phyloP scores from a whole-genome alignment of 495 filamentous ascomycete genomes.

The Penicillium flavigenum region DNA sequence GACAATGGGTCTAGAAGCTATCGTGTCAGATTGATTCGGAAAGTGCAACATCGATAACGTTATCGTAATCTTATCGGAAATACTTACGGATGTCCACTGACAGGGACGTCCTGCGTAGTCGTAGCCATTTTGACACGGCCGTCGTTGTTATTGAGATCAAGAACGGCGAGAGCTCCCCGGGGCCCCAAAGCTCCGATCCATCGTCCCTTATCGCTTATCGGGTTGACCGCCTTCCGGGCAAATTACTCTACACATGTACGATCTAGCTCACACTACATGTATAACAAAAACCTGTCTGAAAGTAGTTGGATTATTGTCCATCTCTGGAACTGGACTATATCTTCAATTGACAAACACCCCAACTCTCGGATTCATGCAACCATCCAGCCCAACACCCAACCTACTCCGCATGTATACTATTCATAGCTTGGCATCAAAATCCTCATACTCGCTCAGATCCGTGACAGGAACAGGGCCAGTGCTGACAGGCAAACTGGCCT shows the following conservation, averaged over 20 bases:
- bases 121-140: neutral
- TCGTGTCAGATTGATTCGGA: conserved; percentile 1
- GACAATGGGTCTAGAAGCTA: conserved; percentile 61
- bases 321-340: neutral
- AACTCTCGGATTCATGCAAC: conserved; percentile 14
- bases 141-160: conserved; percentile 50
- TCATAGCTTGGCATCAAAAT: conserved; percentile 74
- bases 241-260: too few relatives aligned
- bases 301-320: neutral
- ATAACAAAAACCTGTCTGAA: neutral
- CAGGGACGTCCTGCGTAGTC: neutral
- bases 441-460: conserved; percentile 79
- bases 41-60: too few relatives aligned
- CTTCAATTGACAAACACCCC: conserved; percentile 6
- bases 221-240: neutral
- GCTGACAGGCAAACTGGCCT: conserved; percentile 66
- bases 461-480: conserved; percentile 67
- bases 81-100: conserved; percentile 63
- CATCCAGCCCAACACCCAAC: conserved; percentile 9
- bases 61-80: neutral
- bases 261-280: too few relatives aligned
- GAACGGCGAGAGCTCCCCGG: conserved; percentile 45
- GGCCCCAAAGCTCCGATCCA: conserved; percentile 38
- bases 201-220: conserved; percentile 17
- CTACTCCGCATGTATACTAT: conserved; percentile 1